These are phyloP conservation scores for Penicillium fimorum DNA, from an alignment of 495 filamentous ascomycete species.

Conservation along the genomic window DNA sequence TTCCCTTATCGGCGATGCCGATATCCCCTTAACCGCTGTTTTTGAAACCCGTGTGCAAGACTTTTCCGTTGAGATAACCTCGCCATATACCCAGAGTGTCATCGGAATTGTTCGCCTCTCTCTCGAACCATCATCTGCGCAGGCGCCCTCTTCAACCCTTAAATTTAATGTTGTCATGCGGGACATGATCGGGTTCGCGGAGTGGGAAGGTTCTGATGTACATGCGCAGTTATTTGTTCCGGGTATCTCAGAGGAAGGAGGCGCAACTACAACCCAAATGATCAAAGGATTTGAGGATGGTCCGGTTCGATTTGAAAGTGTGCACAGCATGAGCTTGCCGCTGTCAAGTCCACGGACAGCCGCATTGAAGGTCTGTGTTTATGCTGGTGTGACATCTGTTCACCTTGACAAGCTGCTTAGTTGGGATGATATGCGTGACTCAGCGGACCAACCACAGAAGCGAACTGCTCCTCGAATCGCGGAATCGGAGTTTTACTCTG, in stretches of 20 bases:
- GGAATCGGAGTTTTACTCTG: constrained; percentile 87
- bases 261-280: constrained; percentile 90
- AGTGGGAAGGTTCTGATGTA: constrained; percentile 92
- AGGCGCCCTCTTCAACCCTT: constrained; percentile 85
- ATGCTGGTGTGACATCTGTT: constrained; percentile 86
- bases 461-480: constrained; percentile 71
- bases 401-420: constrained; percentile 96
- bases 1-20: constrained; percentile 88
- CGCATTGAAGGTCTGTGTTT: constrained; percentile 84
- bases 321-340: constrained; percentile 98
- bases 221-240: constrained; percentile 96
- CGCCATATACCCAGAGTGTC: constrained; percentile 86
- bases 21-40: constrained; percentile 89
- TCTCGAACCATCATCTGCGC: constrained; percentile 88
- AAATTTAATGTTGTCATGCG: constrained; percentile 99
- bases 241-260: constrained; percentile 86
- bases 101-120: constrained; percentile 88
- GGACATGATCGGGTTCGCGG: constrained; percentile 92
- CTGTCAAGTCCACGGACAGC: constrained; percentile 72
- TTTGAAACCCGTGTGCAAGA: constrained; percentile 96
- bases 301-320: constrained; percentile 92
- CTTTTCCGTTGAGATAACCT: constrained; percentile 83
- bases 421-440: constrained; percentile 97
- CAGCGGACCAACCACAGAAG: constrained; percentile 52
- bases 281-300: constrained; percentile 93